Evolutionary conservation across 2,329 filamentous ascomycete species (phyloP), one percentile per base, ranked within the genome.

Genomic region (Aschersonia sp.): DNA sequence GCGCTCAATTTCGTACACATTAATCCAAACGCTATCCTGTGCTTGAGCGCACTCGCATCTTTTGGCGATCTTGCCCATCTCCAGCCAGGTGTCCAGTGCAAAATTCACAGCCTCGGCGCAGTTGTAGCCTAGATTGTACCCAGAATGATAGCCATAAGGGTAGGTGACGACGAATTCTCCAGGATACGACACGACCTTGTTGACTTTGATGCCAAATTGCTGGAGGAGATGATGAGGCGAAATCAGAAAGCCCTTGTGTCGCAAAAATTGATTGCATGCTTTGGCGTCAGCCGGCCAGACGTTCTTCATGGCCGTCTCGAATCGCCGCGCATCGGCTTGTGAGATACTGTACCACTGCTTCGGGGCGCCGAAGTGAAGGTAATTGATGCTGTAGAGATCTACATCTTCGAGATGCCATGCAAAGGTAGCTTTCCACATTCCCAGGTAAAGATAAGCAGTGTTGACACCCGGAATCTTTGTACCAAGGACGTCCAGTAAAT

Each of bases 341-440:
- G 90, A 95, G 54, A 98, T 97, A 65, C 89, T 95, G 68, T 98
- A 98, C 92, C 92, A 98, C 63, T 98, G 92, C 66, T 98, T 98
- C 0, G 92, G 92, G 1, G 92, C 92, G 47, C 92, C 92, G 62
- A 98, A 98, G 60, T 98, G 92, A 50, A 98, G 88, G 63, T 95
- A 98, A 68, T 98, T 98, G 74, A 98, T 98, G 63, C 89, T 97
- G 78, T 98, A 98, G 5, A 98, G 77, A 68, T 98, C 92, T 41
- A 98, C 90, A 62, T 98, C 92, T 62, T 98, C 92, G 47, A 98
- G 69, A 74, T 98, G 92, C 92, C 92, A 98, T 7, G 92, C 92
- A 62, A 98, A 98, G 0, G 92, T 97, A 10, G 92, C 90, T 65
- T 97, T 97, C 92, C 92, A 98, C 92, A 98, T 98, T 42, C 92